phyloP scores from a whole-genome alignment of 2,329 filamentous ascomycete species.

The Colletotrichum orbiculare region DNA sequence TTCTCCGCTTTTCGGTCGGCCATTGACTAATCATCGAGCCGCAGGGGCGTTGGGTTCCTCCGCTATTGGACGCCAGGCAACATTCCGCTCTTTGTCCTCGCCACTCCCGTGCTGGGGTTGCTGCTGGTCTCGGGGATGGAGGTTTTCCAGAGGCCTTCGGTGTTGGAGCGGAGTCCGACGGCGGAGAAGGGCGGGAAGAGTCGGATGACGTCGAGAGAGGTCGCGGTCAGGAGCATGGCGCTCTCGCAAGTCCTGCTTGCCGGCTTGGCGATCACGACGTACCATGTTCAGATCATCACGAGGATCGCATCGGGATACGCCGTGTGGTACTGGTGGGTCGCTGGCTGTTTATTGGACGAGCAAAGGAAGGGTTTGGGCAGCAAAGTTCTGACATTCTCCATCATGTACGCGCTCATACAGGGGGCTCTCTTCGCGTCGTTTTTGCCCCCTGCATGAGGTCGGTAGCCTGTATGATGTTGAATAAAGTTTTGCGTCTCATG shows the following conservation, averaged over 20 bases:
- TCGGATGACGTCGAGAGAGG: conserved; percentile 41
- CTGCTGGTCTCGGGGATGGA: conserved; percentile 70
- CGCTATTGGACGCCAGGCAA: conserved; percentile 92
- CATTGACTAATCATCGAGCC: conserved; percentile 15
- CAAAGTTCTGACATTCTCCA: conserved; percentile 72
- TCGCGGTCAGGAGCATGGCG: conserved; percentile 67
- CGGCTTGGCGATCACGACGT: conserved; percentile 77
- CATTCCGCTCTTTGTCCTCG: conserved; percentile 86
- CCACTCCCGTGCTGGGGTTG: conserved; percentile 79
- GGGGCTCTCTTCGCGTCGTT: conserved; percentile 88
- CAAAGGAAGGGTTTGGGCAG: conserved; percentile 46
- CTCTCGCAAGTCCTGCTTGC: conserved; percentile 79
- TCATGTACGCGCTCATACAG: conserved; percentile 87
- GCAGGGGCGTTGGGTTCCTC: conserved; percentile 87
- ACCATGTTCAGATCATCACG: conserved; percentile 95
- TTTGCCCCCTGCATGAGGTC: conserved; percentile 77
- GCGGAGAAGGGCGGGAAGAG: conserved; percentile 1
- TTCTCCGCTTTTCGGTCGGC: too few species aligned
- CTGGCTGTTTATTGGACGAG: conserved; percentile 55
- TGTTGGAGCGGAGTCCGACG: conserved; percentile 24
- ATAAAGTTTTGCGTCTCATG: conserved; percentile 14
- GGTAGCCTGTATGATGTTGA: not conserved
- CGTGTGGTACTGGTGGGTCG: conserved; percentile 88
- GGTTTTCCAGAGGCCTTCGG: conserved; percentile 42
- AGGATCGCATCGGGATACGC: conserved; percentile 89